Evolutionary conservation across 2,329 filamentous ascomycete species (phyloP), one percentile per base, ranked within the genome.

Genomic region (Colletotrichum sp.): DNA sequence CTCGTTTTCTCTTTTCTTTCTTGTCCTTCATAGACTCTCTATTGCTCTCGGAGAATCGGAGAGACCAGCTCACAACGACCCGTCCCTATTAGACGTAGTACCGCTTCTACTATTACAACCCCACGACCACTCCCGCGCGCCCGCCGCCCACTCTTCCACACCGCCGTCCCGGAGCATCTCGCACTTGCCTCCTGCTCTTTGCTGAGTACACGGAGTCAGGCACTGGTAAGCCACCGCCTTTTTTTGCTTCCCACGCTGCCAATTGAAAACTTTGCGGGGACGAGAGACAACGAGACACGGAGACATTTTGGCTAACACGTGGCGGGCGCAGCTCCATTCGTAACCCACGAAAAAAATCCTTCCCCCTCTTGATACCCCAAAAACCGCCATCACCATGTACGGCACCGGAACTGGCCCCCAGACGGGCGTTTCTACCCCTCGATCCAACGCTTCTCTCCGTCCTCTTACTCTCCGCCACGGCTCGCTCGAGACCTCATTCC

Each of bases 381-480:
- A 80, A 67, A 30, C 24, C 58, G 58, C 65, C 43, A 82, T 80
- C 86, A 92, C 82, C 86, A 98, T 98, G 96, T 98, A 97, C 92
- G 95, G 95, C 87, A 93, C 94, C 82, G 90, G 89, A 81, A 95
- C 93, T 76, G 95, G 94, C 87, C 93, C 95, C 77, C 96, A 98
- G 87, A 99, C 97, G 88, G 97, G 97, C 87, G 96, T 98, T 84
- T 98, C 96, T 80, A 99, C 97, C 81, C 97, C 97, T 81, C 94
- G 97, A 87, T 98, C 96, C 73, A 97, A 95, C 81, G 93, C 96
- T 79, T 98, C 96, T 79, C 93, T 98, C 79, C 95, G 97, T 80
- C 96, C 97, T 78, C 92, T 99, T 83, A 95, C 94, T 82, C 91
- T 99, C 83, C 91, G 93, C 79, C 97, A 99, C 87, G 97, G 98